phyloP scores from a whole-genome alignment of 805 yeast species.

The Cyberlindnera americana region DNA sequence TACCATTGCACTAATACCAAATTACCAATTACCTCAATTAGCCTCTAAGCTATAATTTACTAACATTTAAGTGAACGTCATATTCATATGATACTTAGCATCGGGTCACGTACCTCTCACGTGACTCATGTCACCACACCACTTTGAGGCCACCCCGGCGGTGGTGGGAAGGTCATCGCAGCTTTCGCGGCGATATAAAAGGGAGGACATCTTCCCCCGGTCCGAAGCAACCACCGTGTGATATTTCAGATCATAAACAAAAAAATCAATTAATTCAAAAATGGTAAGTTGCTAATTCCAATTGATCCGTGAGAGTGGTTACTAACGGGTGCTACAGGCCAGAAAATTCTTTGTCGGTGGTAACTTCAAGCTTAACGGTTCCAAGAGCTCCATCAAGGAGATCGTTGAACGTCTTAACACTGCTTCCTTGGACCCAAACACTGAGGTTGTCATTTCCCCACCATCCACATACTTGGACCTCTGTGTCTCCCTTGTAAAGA shows the following conservation, averaged over 20 bases:
- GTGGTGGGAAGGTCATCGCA: too few relatives aligned
- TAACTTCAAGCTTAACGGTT: constrained; percentile 98
- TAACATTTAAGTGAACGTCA: too few relatives aligned
- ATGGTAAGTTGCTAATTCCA: not conserved
- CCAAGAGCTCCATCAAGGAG: constrained; percentile 76
- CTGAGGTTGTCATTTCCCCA: constrained; percentile 93
- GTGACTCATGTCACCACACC: too few relatives aligned
- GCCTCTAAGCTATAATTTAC: too few relatives aligned
- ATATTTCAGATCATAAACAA: not conserved
- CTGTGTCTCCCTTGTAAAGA: constrained; percentile 66
- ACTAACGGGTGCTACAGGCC: constrained; percentile 44
- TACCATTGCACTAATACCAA: too few relatives aligned
- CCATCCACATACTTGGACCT: constrained; percentile 89
- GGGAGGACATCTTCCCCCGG: not conserved
- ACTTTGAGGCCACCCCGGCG: too few relatives aligned
- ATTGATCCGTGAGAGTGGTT: not conserved
- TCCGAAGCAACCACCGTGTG: too few relatives aligned
- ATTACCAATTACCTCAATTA: too few relatives aligned
- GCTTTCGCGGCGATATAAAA: not conserved
- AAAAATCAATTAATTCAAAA: not conserved
- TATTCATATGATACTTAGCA: too few relatives aligned
- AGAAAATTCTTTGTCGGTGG: constrained; percentile 98
- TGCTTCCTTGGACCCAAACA: constrained; percentile 69
- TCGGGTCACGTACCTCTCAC: too few relatives aligned
- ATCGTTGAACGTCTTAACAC: constrained; percentile 82